Conservation (phyloP, 805 yeast species). For the Pichia kluyveri region DNA sequence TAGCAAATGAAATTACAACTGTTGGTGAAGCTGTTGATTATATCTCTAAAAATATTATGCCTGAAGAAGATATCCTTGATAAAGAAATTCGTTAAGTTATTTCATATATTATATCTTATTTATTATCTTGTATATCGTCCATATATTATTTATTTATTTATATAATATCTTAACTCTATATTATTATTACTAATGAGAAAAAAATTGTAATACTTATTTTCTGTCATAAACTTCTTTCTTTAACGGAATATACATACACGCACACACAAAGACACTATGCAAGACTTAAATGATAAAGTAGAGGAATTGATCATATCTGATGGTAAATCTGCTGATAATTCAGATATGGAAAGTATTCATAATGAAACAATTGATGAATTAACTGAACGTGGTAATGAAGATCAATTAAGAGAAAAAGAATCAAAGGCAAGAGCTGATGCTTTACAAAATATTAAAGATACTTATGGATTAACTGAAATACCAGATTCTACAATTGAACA, state of each 20-base stretch:
- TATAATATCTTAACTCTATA: no score
- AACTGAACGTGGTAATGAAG: conserved; percentile 10
- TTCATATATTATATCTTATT: background rate
- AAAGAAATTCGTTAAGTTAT: conserved; percentile 27
- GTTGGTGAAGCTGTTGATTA: conserved; percentile 54
- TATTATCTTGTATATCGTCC: background rate
- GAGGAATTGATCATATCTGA: background rate
- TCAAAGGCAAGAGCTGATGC: conserved; percentile 4
- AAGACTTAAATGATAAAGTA: background rate
- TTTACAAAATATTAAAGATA: conserved; percentile 15
- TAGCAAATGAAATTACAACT: conserved; percentile 52
- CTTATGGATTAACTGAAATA: conserved; percentile 23
- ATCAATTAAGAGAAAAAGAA: conserved; percentile 2
- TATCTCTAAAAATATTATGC: conserved; percentile 31
- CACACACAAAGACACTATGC: no score
- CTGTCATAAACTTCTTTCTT: no score
- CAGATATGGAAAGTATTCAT: background rate
- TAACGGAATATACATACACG: no score
- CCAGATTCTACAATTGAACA: conserved; percentile 39
- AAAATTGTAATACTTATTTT: no score
- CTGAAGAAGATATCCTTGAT: conserved; percentile 27
- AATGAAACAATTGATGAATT: background rate
- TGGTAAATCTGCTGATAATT: background rate
- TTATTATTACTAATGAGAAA: no score
- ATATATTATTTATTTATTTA: no score